These are phyloP conservation scores for Fusarium albosuccineum DNA, from an alignment of 2,329 filamentous ascomycete genomes.

Conservation along the genomic window DNA sequence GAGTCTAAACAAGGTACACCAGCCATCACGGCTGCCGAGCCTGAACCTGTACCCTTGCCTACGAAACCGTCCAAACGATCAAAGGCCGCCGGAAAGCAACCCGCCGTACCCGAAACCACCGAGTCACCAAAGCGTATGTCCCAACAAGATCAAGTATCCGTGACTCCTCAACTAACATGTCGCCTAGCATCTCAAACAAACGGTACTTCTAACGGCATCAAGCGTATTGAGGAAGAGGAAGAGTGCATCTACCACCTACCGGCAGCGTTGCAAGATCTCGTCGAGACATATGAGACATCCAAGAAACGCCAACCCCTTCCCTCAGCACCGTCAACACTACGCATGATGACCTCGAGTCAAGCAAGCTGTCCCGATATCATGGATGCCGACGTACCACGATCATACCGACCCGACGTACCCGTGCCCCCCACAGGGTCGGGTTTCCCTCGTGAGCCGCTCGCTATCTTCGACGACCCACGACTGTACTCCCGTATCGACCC, in stretches of 20 bases:
- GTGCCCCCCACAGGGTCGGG: slow-evolving; percentile 81
- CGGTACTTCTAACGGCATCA: slow-evolving; percentile 65
- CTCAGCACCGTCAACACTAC: slow-evolving; percentile 75
- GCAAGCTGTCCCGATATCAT: slow-evolving; percentile 78
- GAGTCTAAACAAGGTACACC: slow-evolving; percentile 52
- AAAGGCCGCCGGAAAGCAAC: slow-evolving; percentile 61
- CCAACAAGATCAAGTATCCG: neutral
- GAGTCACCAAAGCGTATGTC: slow-evolving; percentile 61
- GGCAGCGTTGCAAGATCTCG: slow-evolving; percentile 86
- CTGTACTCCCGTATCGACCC: slow-evolving; percentile 92
- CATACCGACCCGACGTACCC: slow-evolving; percentile 86
- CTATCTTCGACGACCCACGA: slow-evolving; percentile 90
- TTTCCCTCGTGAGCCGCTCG: slow-evolving; percentile 92
- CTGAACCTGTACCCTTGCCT: slow-evolving; percentile 41
- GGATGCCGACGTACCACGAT: slow-evolving; percentile 85
- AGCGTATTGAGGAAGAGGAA: slow-evolving; percentile 65
- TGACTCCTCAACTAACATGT: slow-evolving; percentile 20
- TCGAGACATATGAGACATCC: slow-evolving; percentile 89
- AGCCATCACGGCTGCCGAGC: slow-evolving; percentile 44
- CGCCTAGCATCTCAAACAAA: slow-evolving; percentile 61
- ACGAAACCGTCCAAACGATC: slow-evolving; percentile 54
- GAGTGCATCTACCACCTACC: slow-evolving; percentile 96
- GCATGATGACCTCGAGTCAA: slow-evolving; percentile 82
- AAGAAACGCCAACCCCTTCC: slow-evolving; percentile 75
- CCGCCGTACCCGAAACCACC: slow-evolving; percentile 55